phyloP scores from a whole-genome alignment of 495 filamentous ascomycete species.

The Aspergillus baeticus region DNA sequence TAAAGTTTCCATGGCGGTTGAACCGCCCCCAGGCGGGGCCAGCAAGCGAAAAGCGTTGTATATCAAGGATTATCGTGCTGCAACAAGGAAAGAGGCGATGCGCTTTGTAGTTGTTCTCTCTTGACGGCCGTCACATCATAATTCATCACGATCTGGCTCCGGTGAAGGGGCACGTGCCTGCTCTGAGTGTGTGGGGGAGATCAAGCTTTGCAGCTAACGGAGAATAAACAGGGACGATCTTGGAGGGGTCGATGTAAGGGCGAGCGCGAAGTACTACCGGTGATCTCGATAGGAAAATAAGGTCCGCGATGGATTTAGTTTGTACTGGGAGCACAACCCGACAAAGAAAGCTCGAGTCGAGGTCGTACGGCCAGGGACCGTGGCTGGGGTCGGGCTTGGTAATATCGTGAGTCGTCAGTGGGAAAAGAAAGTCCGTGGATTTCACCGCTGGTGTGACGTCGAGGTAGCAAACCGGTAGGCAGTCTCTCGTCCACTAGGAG shows the following conservation, averaged over 20 bases:
- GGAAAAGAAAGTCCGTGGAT: background rate
- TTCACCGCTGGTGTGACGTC: slow-evolving; percentile 11
- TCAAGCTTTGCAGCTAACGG: slow-evolving; percentile 7
- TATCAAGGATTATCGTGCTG: background rate
- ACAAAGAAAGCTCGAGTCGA: slow-evolving; percentile 3
- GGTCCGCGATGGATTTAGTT: background rate
- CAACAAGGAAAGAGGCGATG: background rate
- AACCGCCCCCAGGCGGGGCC: slow-evolving; percentile 34
- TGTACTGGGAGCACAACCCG: background rate
- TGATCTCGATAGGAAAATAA: background rate
- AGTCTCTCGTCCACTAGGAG: background rate
- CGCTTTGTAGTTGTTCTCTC: background rate
- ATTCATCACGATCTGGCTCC: background rate
- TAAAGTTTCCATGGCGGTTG: slow-evolving; percentile 19
- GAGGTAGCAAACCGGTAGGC: background rate
- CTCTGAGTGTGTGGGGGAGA: slow-evolving; percentile 1
- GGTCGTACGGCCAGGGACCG: slow-evolving; percentile 4
- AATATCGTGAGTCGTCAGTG: background rate
- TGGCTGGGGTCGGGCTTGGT: slow-evolving; percentile 6
- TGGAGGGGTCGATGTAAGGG: background rate
- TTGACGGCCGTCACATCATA: slow-evolving; percentile 12
- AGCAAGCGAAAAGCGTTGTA: slow-evolving; percentile 3
- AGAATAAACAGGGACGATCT: background rate
- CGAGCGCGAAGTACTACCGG: background rate
- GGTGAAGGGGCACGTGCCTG: slow-evolving; percentile 8